Conservation (phyloP, 495 filamentous ascomycete genomes). For the Recurvomyces mirabilis region DNA sequence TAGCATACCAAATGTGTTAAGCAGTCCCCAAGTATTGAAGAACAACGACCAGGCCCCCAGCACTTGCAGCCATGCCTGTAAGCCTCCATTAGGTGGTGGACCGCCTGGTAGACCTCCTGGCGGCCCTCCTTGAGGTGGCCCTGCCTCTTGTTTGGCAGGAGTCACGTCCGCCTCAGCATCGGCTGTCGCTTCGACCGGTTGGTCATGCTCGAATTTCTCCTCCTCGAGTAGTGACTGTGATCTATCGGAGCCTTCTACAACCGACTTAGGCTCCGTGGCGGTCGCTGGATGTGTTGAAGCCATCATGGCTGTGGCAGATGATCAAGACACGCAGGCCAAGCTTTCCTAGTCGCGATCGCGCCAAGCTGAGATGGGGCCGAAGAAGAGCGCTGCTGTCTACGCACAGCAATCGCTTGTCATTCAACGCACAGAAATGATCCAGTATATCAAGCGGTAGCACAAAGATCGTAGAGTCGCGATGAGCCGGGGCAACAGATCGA, state of each 20-base stretch:
- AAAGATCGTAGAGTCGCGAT: too few relatives aligned
- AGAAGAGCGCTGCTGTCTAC: too few relatives aligned
- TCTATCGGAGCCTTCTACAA: background rate
- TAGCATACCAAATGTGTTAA: conserved; percentile 12
- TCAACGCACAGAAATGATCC: too few relatives aligned
- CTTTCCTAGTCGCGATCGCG: too few relatives aligned
- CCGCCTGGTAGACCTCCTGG: conserved; percentile 5
- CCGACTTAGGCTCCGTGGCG: background rate
- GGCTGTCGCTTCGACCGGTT: conserved; percentile 11
- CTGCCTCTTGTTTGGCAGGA: too few relatives aligned
- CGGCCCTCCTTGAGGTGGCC: conserved; percentile 1
- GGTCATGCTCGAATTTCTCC: conserved; percentile 9
- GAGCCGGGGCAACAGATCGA: too few relatives aligned
- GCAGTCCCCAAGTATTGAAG: conserved; percentile 43
- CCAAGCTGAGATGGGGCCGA: too few relatives aligned
- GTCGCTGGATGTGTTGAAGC: background rate
- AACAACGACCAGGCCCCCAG: conserved; percentile 38
- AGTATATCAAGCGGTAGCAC: too few relatives aligned
- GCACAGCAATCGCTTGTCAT: too few relatives aligned
- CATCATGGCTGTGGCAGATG: background rate
- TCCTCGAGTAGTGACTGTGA: background rate
- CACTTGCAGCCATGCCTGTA: conserved; percentile 45
- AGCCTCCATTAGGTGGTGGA: conserved; percentile 37
- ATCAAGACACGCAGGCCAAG: background rate
- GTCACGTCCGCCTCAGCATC: too few relatives aligned